phyloP scores from a whole-genome alignment of 2,329 filamentous ascomycete species.

The Claviceps maximensis region DNA sequence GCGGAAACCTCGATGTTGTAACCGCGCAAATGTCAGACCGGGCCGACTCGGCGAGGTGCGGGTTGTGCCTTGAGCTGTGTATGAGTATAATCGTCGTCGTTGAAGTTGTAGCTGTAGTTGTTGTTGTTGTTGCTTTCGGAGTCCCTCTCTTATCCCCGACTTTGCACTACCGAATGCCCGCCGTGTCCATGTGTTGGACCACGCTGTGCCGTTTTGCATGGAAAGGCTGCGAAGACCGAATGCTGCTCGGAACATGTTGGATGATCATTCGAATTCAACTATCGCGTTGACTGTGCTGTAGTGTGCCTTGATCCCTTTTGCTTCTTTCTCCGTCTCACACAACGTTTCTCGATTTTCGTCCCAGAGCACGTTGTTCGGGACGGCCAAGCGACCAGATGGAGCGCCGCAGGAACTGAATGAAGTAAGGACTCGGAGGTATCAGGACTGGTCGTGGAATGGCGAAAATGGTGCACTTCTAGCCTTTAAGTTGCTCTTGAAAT shows the following conservation, averaged over 20 bases:
- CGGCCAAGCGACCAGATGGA: background rate
- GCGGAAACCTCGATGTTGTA: constrained; percentile 20
- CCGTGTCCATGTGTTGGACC: constrained; percentile 17
- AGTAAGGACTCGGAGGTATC: background rate
- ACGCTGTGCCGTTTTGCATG: constrained; percentile 11
- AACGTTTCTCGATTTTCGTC: background rate
- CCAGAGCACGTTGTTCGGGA: background rate
- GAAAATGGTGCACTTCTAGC: background rate
- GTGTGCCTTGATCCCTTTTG: background rate
- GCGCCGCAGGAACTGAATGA: background rate
- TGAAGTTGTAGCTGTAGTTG: no score
- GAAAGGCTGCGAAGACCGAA: constrained; percentile 13
- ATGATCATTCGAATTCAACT: background rate
- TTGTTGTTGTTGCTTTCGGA: background rate
- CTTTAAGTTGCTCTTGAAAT: background rate
- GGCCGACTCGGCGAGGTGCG: constrained; percentile 5
- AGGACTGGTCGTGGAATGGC: background rate
- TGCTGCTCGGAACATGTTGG: constrained; percentile 15
- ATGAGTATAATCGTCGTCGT: background rate
- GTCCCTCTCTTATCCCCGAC: constrained; percentile 3
- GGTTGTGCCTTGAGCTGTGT: background rate
- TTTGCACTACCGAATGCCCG: constrained; percentile 16
- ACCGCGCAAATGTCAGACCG: constrained; percentile 11
- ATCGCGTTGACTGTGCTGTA: background rate
- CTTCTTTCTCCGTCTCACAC: background rate